Conservation (phyloP, 2,329 filamentous ascomycete species). For the Ophiostoma triangulosporum region DNA sequence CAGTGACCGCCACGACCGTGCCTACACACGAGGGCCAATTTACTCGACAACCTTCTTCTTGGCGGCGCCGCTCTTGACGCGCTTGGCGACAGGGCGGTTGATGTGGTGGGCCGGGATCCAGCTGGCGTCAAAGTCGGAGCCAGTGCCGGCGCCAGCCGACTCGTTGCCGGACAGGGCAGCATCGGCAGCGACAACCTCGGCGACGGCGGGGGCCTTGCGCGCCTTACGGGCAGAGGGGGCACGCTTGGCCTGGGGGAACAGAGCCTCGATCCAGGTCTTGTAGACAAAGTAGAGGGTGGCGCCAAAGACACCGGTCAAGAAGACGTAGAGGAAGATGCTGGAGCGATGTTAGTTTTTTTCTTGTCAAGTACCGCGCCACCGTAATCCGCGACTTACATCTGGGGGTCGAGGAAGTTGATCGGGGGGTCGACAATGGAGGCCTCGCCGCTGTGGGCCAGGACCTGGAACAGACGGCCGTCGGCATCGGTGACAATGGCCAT, state of each 20-base stretch:
- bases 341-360: neutral
- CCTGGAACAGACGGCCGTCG: slow-evolving; percentile 57
- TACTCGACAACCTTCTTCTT: slow-evolving; percentile 25
- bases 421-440: slow-evolving; percentile 55
- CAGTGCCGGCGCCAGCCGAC: slow-evolving; percentile 53
- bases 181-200: slow-evolving; percentile 29
- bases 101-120: slow-evolving; percentile 90
- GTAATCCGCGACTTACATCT: slow-evolving; percentile 42
- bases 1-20: neutral
- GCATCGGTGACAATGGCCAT: slow-evolving; percentile 54
- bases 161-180: slow-evolving; percentile 50
- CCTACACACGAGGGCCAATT: neutral
- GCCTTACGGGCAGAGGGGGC: slow-evolving; percentile 43
- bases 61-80: slow-evolving; percentile 44
- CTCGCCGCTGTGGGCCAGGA: slow-evolving; percentile 68
- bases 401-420: slow-evolving; percentile 17
- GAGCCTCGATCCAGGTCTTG: slow-evolving; percentile 90
- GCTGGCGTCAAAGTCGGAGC: slow-evolving; percentile 69
- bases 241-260: slow-evolving; percentile 83
- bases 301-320: slow-evolving; percentile 65
- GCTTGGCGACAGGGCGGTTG: slow-evolving; percentile 64
- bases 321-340: slow-evolving; percentile 94
- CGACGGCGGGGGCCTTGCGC: slow-evolving; percentile 42
- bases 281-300: slow-evolving; percentile 92
- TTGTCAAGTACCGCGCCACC: no score